Evolutionary conservation across 768 basidiomycete species (phyloP).

Genomic region (Tephrocybe sp.): DNA sequence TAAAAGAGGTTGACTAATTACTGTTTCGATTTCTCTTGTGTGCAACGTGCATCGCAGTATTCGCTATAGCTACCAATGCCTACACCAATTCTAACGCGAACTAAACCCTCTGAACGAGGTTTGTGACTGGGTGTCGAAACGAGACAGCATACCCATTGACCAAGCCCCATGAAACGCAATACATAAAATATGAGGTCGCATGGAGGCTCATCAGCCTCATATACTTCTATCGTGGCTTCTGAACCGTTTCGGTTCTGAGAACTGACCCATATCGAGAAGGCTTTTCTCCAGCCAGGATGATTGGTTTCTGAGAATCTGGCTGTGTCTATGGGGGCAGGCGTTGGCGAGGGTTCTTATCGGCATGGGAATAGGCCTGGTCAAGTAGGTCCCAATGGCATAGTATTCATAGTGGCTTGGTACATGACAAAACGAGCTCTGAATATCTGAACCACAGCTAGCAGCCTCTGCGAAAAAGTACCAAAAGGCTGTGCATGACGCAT

Average conservation of each 20-base stretch:
- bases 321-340: constrained; percentile 17
- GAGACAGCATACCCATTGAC: constrained; percentile 3
- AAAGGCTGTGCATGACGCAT: no score
- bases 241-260: constrained; percentile 3
- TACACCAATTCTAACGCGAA: not conserved
- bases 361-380: constrained; percentile 24
- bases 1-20: constrained; percentile 2
- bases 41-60: not conserved
- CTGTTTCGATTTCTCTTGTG: not conserved
- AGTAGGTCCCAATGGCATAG: constrained; percentile 28
- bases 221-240: constrained; percentile 4
- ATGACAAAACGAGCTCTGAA: not conserved
- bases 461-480: no score
- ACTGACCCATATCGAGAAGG: constrained; percentile 24
- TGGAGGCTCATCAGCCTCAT: constrained; percentile 1
- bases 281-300: constrained; percentile 23
- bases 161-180: not conserved
- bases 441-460: no score
- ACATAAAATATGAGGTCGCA: not conserved
- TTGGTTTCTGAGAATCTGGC: constrained; percentile 22
- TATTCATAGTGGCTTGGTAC: constrained; percentile 25
- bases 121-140: constrained; percentile 7
- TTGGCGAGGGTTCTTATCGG: constrained; percentile 27
- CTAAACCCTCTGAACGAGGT: not conserved
- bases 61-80: constrained; percentile 9